These are phyloP conservation scores for Vanilla planifolia DNA, from an alignment of 106 monocot species.

Conservation along the genomic window DNA sequence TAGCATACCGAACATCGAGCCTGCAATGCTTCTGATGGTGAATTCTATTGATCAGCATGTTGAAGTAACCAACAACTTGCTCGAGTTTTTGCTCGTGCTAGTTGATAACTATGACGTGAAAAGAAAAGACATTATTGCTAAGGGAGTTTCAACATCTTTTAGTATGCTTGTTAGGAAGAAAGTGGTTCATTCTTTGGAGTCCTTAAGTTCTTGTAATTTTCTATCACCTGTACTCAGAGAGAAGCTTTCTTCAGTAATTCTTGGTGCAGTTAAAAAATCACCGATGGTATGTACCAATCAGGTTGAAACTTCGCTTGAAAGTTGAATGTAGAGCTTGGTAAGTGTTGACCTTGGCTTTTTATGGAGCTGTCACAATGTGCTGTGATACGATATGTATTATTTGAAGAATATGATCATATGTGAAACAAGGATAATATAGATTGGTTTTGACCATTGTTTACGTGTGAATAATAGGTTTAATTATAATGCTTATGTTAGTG, in stretches of 20 bases:
- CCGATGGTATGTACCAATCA: too few relatives aligned
- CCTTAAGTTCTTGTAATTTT: constrained; percentile 22
- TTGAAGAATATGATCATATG: too few relatives aligned
- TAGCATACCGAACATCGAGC: constrained; percentile 79
- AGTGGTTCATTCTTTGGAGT: constrained; percentile 58
- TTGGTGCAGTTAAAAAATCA: too few relatives aligned
- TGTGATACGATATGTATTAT: too few relatives aligned
- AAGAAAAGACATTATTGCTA: constrained; percentile 42
- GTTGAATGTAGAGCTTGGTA: too few relatives aligned
- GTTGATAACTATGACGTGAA: constrained; percentile 73
- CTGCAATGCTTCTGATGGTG: constrained; percentile 79
- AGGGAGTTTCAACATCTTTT: constrained; percentile 35
- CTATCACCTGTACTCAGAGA: constrained; percentile 43
- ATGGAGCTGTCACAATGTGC: too few relatives aligned
- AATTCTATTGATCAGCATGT: constrained; percentile 65
- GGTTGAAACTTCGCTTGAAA: too few relatives aligned
- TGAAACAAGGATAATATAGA: too few relatives aligned
- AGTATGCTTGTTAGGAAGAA: constrained; percentile 37
- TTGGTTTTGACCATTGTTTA: too few relatives aligned
- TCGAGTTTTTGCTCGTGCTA: constrained; percentile 84
- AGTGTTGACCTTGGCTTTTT: too few relatives aligned
- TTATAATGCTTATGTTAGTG: too few relatives aligned
- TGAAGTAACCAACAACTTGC: constrained; percentile 52
- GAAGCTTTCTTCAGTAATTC: constrained; percentile 22
- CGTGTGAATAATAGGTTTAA: too few relatives aligned